Conservation (phyloP, 768 basidiomycete genomes). For the Mrakia gelida region DNA sequence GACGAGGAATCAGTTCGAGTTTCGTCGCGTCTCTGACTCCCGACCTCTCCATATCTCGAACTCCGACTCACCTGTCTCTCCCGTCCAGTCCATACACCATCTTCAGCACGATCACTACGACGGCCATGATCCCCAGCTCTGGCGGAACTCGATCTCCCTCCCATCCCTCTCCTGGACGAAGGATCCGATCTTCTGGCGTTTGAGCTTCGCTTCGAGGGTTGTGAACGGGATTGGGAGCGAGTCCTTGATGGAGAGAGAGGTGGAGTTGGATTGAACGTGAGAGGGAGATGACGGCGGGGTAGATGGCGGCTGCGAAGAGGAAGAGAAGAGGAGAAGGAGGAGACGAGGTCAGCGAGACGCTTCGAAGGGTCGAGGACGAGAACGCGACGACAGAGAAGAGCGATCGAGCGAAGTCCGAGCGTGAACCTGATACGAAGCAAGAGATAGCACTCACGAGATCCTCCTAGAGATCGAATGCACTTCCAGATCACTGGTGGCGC, state of each 20-base stretch:
- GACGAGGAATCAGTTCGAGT: background rate
- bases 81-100: conserved; percentile 82
- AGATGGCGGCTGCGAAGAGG: conserved; percentile 36
- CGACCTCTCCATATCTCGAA: background rate
- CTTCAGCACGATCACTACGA: conserved; percentile 68
- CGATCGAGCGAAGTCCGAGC: too few species aligned
- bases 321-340: background rate
- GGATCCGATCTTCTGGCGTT: conserved; percentile 3
- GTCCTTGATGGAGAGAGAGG: conserved; percentile 33
- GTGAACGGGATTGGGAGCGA: conserved; percentile 48
- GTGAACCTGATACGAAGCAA: too few species aligned
- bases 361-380: background rate
- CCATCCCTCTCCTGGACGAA: conserved; percentile 48
- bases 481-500: conserved; percentile 74
- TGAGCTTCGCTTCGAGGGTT: conserved; percentile 55
- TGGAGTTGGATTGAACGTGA: conserved; percentile 36
- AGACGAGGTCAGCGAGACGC: background rate
- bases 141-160: conserved; percentile 63
- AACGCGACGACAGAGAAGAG: too few species aligned
- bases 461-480: conserved; percentile 60
- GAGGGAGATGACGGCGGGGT: conserved; percentile 34
- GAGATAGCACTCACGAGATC: conserved; percentile 61
- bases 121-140: conserved; percentile 61
- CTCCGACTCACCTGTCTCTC: conserved; percentile 51
- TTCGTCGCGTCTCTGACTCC: background rate